Base-by-base conservation (phyloP, 352 stramenopile genomes). In the Phytophthora crassamura region DNA sequence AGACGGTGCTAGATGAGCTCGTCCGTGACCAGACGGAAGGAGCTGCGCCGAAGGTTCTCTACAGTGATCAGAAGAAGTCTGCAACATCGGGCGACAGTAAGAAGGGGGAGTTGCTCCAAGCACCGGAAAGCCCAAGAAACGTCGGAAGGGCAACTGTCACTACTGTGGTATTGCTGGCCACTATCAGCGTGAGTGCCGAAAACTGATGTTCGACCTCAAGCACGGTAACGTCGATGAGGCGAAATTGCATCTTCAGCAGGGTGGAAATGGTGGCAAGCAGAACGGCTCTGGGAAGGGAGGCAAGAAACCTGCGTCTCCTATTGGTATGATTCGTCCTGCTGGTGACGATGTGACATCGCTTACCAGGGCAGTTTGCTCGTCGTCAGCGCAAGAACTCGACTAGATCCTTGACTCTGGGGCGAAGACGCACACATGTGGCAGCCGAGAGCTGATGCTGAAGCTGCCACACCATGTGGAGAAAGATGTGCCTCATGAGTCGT, bases 401-500 rank as follows among this genome's bases (percentile, higher is more conserved):
- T 51, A 28, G 45, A 51, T 51, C 16, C 45, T 51, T 10, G 45
- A 51, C 15, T 39, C 45, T 22, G 45, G 7, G 14, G 45, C 45
- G 6, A 51, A 38, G 12, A 51, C 45, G 12, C 45, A 51, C 45
- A 39, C 45, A 7, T 39, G 45, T 10, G 45, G 20, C 2, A 16
- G 4, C 39, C 45, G 28, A 20, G 8, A 32, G 11, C 14, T 51
- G 5, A 51, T 51, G 45, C 25, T 39, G 11, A 32, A 34, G 25
- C 20, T 51, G 12, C 45, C 28, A 25, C 45, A 51, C 25, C 30
- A 51, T 10, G 45, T 22, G 25, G 45, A 51, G 45, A 51, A 22
- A 20, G 30, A 51, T 22, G 25, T 38, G 15, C 45, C 45, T 12
- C 45, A 51, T 51, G 45, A 51, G 25, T 51, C 45, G 45, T 51